phyloP scores from a whole-genome alignment of 352 stramenopile species.

The Phytophthora pinifolia region DNA sequence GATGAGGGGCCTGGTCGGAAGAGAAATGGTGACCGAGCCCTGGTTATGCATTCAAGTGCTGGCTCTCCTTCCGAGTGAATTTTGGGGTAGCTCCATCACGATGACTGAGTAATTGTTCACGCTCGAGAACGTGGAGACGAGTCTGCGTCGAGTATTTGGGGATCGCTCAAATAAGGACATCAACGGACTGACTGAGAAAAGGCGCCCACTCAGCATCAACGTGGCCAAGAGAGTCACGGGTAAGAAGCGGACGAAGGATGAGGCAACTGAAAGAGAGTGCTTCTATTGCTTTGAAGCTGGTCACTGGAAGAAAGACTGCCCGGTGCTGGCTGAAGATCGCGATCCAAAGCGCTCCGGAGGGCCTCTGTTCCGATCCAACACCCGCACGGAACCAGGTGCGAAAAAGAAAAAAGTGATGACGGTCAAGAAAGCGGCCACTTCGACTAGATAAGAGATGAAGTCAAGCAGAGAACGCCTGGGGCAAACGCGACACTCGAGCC shows the following conservation, averaged over 20 bases:
- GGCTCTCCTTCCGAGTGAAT: slow-evolving; percentile 9
- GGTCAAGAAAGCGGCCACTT: background rate
- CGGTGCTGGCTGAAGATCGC: background rate
- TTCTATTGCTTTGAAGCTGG: slow-evolving; percentile 9
- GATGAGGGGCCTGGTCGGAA: background rate
- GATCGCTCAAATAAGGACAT: slow-evolving; percentile 14
- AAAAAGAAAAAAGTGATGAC: slow-evolving; percentile 2
- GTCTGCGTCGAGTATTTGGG: slow-evolving; percentile 1
- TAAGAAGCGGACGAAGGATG: background rate
- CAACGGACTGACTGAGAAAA: background rate
- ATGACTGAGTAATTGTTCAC: slow-evolving; percentile 8
- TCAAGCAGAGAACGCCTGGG: too few relatives aligned
- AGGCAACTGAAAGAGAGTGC: background rate
- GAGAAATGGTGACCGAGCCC: slow-evolving; percentile 11
- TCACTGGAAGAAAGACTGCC: slow-evolving; percentile 5
- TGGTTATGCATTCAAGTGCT: slow-evolving; percentile 16
- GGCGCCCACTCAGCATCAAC: background rate
- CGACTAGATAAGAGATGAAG: too few relatives aligned
- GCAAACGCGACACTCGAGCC: too few relatives aligned
- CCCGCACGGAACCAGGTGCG: background rate
- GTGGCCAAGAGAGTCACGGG: too few relatives aligned
- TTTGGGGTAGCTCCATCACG: slow-evolving; percentile 10
- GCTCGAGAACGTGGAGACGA: slow-evolving; percentile 6
- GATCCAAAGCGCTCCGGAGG: background rate
- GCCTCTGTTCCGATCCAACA: background rate